A percentile compares a stretch with the other conserved stretches of the same genome.
Conservation (phyloP, 108 stramenopile species). For the Asterionellopsis glacialis region DNA sequence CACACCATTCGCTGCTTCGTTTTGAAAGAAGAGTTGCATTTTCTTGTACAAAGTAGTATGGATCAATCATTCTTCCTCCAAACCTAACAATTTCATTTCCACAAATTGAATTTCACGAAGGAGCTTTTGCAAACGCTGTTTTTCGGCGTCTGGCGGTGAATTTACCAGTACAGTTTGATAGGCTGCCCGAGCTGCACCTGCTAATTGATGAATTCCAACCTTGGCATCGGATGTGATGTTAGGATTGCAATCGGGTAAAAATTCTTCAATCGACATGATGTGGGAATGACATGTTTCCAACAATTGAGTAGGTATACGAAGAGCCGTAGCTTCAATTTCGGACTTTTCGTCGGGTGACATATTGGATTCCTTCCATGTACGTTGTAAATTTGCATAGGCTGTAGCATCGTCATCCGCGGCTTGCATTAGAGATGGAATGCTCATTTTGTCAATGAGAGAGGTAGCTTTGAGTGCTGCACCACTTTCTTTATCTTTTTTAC, state of each 20-base stretch:
- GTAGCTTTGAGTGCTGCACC: constrained; percentile 57
- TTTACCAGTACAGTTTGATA: constrained; percentile 79
- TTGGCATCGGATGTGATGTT: constrained; percentile 78
- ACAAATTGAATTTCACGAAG: constrained; percentile 52
- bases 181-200: constrained; percentile 73
- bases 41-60: no score
- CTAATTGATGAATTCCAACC: constrained; percentile 75
- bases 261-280: constrained; percentile 51
- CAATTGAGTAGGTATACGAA: constrained; percentile 50
- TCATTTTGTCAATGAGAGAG: constrained; percentile 35
- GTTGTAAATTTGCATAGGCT: constrained; percentile 71
- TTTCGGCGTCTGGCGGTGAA: constrained; percentile 58
- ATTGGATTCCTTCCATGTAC: constrained; percentile 59
- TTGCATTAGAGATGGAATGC: constrained; percentile 29
- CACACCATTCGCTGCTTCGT: no score
- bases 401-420: constrained; percentile 67
- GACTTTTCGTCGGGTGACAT: constrained; percentile 49
- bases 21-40: no score
- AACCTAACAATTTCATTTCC: constrained; percentile 51
- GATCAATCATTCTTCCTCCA: background rate
- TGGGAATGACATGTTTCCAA: constrained; percentile 55
- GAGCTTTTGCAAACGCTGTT: constrained; percentile 36
- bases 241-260: constrained; percentile 71
- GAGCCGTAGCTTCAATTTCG: constrained; percentile 51
- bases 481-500: constrained; percentile 64